These are phyloP conservation scores for Blepharisma undulans DNA, from an alignment of 169 alveolate species.

Conservation along the genomic window DNA sequence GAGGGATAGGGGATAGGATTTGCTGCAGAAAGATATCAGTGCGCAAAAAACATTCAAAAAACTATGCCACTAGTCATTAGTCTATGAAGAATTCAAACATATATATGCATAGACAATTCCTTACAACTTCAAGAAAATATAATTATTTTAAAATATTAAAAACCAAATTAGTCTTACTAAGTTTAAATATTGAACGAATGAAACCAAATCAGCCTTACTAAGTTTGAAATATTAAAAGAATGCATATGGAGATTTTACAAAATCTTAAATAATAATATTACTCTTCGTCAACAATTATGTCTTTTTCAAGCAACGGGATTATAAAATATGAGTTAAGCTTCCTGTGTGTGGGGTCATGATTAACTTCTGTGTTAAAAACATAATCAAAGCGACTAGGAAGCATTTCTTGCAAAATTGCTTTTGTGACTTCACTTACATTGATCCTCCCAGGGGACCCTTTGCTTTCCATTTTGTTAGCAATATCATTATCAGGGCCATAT, in stretches of 20 bases:
- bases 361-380: not conserved
- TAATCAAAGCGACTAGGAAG: slow-evolving; percentile 82
- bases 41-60: too few species aligned
- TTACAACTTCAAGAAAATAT: too few species aligned
- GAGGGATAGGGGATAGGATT: not conserved
- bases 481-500: slow-evolving; percentile 66
- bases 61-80: too few species aligned
- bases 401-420: slow-evolving; percentile 35
- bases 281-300: not conserved
- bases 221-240: too few species aligned
- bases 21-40: not conserved
- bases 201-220: too few species aligned
- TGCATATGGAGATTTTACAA: not conserved
- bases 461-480: slow-evolving; percentile 94
- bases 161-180: too few species aligned
- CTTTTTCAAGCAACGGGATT: not conserved
- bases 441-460: slow-evolving; percentile 69
- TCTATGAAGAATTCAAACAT: too few species aligned
- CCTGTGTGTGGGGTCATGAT: not conserved
- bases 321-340: not conserved
- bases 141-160: too few species aligned
- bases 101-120: too few species aligned
- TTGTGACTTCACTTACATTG: slow-evolving; percentile 82
- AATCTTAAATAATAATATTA: not conserved
- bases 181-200: too few species aligned